phyloP scores from a whole-genome alignment of 257 asterid species.

The Solanum piurae region DNA sequence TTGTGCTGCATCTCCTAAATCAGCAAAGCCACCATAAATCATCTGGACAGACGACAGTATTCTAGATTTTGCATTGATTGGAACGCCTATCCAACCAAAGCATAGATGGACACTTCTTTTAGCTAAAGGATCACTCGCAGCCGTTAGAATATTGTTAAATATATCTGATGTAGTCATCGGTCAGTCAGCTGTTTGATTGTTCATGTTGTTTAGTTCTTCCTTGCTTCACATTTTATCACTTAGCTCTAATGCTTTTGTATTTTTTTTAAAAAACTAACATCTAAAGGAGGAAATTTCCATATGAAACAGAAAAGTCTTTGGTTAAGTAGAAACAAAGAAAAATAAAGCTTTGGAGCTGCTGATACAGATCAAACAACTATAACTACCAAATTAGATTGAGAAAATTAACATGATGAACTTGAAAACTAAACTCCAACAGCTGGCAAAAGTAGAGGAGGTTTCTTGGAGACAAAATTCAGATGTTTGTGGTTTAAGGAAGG shows the following conservation, averaged over 20 bases:
- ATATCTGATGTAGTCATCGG: background rate
- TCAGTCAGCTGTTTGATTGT: background rate
- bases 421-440: background rate
- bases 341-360: background rate
- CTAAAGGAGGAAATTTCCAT: background rate
- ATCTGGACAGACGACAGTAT: constrained; percentile 29
- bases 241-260: background rate
- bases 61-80: constrained; percentile 28
- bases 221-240: background rate
- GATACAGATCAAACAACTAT: background rate
- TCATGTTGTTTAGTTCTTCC: background rate
- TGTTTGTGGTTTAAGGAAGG: background rate
- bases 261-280: background rate
- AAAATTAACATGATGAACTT: background rate
- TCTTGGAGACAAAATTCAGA: background rate
- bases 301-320: background rate
- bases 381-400: background rate
- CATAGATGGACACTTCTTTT: background rate
- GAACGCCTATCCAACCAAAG: constrained; percentile 23
- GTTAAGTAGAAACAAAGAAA: background rate
- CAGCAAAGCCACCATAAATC: constrained; percentile 23
- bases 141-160: background rate
- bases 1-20: background rate
- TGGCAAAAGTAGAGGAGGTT: background rate
- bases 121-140: background rate